Base-by-base conservation (phyloP, 257 asterid genomes). In the Cinchona pubescens region DNA sequence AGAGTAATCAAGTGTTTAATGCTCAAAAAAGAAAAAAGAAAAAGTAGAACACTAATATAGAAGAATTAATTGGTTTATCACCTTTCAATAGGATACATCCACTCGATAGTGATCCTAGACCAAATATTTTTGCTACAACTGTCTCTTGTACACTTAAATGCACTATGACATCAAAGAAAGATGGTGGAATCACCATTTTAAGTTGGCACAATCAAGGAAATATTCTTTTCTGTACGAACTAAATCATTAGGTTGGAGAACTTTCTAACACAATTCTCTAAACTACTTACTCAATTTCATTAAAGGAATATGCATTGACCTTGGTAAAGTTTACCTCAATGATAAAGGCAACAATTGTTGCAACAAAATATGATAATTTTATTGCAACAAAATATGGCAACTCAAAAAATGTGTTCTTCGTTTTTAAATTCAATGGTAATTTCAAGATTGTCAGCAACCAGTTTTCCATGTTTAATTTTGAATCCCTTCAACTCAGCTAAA, bases 51-150 rank as follows among this genome's bases (percentile, higher is more conserved):
- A n/a, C n/a, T n/a, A n/a, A n/a, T n/a, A n/a, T 11, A 42, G 45
- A 42, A 42, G 9, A 42, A 11, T 7, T 42, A 42, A 42, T 11
- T 42, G n/a, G 16, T 38, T 67, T 6, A 40, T 7, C 29, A 67
- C 72, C 55, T 67, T 43, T 67, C 72, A 4, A 40, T 23, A 1
- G 72, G 72, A 40, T 67, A 67, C 56, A 67, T 67, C 72, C 58
- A 40, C n/a, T 8, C 56, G 58, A 8, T 67, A 67, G 23, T 67
- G 58, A 38, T 21, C 58, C 1, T 29, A n/a, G 72, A 2, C 72
- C 72, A 38, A 0, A 34, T 35, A 67, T 2, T 23, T 23, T 67
- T n/a, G 37, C 58, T 45, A 42, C 14, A 8, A 3, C 27, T 1
- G 30, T 29, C 62, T 19, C 19, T 19, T 56, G 62, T 2, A 56